Evolutionary conservation across 768 basidiomycete genomes (phyloP).

Genomic region (Lentinus tigrinus): DNA sequence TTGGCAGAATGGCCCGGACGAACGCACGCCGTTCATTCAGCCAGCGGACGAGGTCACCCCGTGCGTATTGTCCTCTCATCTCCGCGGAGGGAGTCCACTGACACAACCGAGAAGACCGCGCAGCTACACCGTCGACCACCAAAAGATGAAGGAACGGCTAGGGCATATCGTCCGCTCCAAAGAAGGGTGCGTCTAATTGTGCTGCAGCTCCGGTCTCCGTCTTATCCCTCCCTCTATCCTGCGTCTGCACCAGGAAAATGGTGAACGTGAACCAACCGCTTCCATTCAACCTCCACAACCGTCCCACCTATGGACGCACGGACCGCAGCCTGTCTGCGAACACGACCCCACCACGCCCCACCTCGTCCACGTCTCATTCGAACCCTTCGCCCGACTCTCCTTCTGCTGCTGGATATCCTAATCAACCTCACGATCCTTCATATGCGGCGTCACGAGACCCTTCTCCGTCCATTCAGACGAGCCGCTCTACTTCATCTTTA

Average conservation of each 20-base stretch:
- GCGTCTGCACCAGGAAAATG: conserved; percentile 51
- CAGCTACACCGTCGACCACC: conserved; percentile 41
- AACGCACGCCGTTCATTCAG: conserved; percentile 33
- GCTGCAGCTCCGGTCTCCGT: neutral
- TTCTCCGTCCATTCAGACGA: conserved; percentile 31
- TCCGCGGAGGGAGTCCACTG: neutral
- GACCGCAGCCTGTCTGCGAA: conserved; percentile 35
- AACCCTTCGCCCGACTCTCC: conserved; percentile 24
- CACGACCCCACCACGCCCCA: conserved; percentile 16
- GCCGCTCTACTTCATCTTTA: conserved; percentile 30
- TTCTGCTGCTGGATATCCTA: conserved; percentile 12
- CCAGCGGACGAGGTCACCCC: conserved; percentile 26
- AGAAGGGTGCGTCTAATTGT: conserved; percentile 47
- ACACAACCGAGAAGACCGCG: conserved; percentile 1
- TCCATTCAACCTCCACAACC: conserved; percentile 61
- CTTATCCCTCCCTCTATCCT: neutral
- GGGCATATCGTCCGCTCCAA: conserved; percentile 57
- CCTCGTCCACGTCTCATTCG: conserved; percentile 18
- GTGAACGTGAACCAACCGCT: conserved; percentile 61
- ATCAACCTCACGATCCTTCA: conserved; percentile 16
- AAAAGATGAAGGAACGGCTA: conserved; percentile 49
- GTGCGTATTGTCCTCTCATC: conserved; percentile 20
- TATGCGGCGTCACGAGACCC: conserved; percentile 24
- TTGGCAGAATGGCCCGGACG: conserved; percentile 27
- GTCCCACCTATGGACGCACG: conserved; percentile 26